Conservation (phyloP, 345 rosid species). For the Carallia pectinifolia region DNA sequence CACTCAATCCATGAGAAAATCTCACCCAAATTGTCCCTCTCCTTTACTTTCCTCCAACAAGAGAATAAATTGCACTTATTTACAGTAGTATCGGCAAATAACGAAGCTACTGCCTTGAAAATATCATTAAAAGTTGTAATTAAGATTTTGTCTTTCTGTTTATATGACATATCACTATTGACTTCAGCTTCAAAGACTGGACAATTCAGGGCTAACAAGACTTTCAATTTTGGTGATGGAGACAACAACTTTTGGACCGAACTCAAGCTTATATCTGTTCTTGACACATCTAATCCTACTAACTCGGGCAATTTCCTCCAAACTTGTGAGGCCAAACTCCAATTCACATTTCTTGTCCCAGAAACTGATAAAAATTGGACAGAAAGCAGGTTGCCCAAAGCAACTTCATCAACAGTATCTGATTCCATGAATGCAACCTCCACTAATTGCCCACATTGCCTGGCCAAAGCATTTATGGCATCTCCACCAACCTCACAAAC, state of each 20-base stretch:
- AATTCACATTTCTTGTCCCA: slow-evolving; percentile 36
- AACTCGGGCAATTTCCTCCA: slow-evolving; percentile 31
- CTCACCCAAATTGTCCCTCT: slow-evolving; percentile 10
- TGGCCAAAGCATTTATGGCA: slow-evolving; percentile 37
- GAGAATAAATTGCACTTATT: slow-evolving; percentile 7
- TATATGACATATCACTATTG: slow-evolving; percentile 5
- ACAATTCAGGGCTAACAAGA: slow-evolving; percentile 32
- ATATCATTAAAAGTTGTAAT: slow-evolving; percentile 27
- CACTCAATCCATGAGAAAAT: slow-evolving; percentile 33
- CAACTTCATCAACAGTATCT: slow-evolving; percentile 27
- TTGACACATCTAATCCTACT: slow-evolving; percentile 35
- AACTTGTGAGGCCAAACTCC: slow-evolving; percentile 29
- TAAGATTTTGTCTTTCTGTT: slow-evolving; percentile 26
- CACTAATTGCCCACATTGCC: slow-evolving; percentile 23
- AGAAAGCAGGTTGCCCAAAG: slow-evolving; percentile 31
- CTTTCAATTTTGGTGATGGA: slow-evolving; percentile 22
- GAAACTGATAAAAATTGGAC: slow-evolving; percentile 34
- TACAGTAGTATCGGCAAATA: slow-evolving; percentile 27
- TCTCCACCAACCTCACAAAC: slow-evolving; percentile 31
- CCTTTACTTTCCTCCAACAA: slow-evolving; percentile 23
- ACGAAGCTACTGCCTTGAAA: slow-evolving; percentile 22
- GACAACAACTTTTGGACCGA: slow-evolving; percentile 21
- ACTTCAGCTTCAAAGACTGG: slow-evolving; percentile 31
- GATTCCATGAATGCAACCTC: slow-evolving; percentile 35
- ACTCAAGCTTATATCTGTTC: slow-evolving; percentile 33